Percentiles rank a stretch among this genome's conserved stretches.
Conservation (phyloP, 1,139 yeast species). For the Yamadazyma triangularis region DNA sequence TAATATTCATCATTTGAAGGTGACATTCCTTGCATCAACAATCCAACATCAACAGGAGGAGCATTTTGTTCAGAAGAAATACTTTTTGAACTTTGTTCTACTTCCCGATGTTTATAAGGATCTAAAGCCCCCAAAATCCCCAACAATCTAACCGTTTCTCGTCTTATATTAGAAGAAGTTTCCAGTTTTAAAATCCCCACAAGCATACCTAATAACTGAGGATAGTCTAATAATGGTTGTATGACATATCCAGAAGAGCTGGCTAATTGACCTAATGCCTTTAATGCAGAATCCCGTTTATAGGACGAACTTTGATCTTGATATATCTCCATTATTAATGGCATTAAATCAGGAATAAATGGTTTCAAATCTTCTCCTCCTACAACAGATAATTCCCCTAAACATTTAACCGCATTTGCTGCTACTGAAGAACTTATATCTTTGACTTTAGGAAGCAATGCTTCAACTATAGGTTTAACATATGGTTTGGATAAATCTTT, state of each 20-base stretch:
- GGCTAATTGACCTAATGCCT: constrained; percentile 82
- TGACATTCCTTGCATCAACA: constrained; percentile 89
- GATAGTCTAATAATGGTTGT: constrained; percentile 87
- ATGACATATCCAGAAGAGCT: constrained; percentile 93
- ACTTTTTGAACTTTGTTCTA: constrained; percentile 66
- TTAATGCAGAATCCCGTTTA: constrained; percentile 86
- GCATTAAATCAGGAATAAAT: constrained; percentile 76
- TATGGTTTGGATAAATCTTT: constrained; percentile 82
- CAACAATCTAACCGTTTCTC: constrained; percentile 82
- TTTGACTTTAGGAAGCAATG: constrained; percentile 69
- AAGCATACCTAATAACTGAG: constrained; percentile 77
- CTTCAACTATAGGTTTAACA: constrained; percentile 83
- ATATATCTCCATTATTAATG: constrained; percentile 77
- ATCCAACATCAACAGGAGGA: constrained; percentile 84
- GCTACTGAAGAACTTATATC: constrained; percentile 78
- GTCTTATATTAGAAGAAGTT: constrained; percentile 62
- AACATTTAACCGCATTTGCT: constrained; percentile 79
- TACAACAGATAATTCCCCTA: constrained; percentile 85
- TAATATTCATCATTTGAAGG: constrained; percentile 93
- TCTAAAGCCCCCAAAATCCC: constrained; percentile 97
- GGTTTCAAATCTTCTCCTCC: constrained; percentile 82
- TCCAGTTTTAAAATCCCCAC: constrained; percentile 81
- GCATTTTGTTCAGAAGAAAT: constrained; percentile 75
- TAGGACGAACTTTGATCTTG: constrained; percentile 87
- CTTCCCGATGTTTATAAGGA: constrained; percentile 92